Evolutionary conservation across 371 early-diverging fungal species (phyloP), one percentile per base, ranked within the genome.

Genomic region (Catenaria anguillulae): DNA sequence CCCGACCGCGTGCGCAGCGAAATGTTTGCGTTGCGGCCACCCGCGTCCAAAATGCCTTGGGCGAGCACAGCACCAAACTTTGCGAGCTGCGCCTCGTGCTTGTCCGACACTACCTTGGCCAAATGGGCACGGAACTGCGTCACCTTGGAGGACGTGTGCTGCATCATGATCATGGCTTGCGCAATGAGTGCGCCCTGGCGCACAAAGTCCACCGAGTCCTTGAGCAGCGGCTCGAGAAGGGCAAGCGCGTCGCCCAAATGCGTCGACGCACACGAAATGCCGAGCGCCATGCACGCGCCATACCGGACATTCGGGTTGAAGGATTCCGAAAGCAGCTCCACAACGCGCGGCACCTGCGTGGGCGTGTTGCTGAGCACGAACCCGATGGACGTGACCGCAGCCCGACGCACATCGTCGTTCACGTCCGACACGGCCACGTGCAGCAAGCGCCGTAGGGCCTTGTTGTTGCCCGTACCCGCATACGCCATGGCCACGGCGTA

Each of bases 241-340:
- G 88, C 90, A 43, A 96, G 80, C 4, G 97, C 96, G 66, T 93
- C 92, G 75, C 77, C 55, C n/a, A 43, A 17, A 62, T 56, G 43
- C 19, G 97, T 93, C 34, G 95, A 96, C 12, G 95, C 94, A 56
- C 95, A 94, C 24, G 97, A 89, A 70, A 99, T 95, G 65, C 99
- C 99, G 42, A 99, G 81, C 24, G 95, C 95, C 54, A 99, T 70
- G 36, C 96, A 90, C 35, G 95, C 92, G 43, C 98, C 98, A 66
- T 97, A 90, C 36, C 99, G 86, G 23, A 99, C 99, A 70, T 95
- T 90, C 46, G 97, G 94, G 77, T 95, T 97, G 73, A 92, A 98
- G 73, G 93, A 94, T 73, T 97, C 94, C 29, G 97, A 85, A 52
- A 99, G 80, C 17, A 99, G 83, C 77, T 98, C 90, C 17, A 99